Evolutionary conservation across 495 filamentous ascomycete species (phyloP).

Genomic region (Daldinia decipiens): DNA sequence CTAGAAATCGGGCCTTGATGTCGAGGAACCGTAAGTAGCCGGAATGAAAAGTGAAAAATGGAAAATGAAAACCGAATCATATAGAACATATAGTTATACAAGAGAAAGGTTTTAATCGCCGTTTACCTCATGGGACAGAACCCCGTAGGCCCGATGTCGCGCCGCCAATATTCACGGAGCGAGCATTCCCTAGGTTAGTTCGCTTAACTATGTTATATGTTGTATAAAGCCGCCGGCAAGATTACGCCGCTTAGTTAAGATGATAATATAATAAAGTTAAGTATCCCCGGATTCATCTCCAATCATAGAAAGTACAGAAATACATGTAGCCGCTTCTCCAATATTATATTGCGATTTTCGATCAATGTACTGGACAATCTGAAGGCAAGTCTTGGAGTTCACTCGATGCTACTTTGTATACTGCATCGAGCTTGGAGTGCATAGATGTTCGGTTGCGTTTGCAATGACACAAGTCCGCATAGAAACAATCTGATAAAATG

Average conservation of each 20-base stretch:
- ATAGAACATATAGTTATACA: conserved; percentile 2
- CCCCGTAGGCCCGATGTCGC: conserved; percentile 33
- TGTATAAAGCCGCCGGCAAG: conserved; percentile 20
- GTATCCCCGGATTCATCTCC: conserved; percentile 25
- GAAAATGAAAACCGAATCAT: too few species aligned
- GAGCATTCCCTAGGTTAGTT: background rate
- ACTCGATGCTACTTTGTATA: conserved; percentile 7
- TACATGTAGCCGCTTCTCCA: conserved; percentile 17
- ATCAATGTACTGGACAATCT: conserved; percentile 14
- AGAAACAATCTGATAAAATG: conserved; percentile 14
- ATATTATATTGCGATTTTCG: conserved; percentile 34
- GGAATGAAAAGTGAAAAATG: too few species aligned
- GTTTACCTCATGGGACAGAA: conserved; percentile 15
- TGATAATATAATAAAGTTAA: conserved; percentile 31
- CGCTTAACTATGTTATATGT: conserved; percentile 22
- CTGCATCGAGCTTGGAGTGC: conserved; percentile 19
- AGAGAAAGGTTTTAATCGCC: too few species aligned
- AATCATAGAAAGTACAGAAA: background rate
- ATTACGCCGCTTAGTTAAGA: conserved; percentile 7
- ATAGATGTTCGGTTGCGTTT: conserved; percentile 7
- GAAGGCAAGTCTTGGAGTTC: conserved; percentile 16
- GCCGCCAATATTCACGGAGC: conserved; percentile 16
- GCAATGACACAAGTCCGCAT: conserved; percentile 7
- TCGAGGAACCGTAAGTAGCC: conserved; percentile 18
- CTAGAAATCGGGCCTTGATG: conserved; percentile 22